A percentile compares a stretch with the other conserved stretches of the same genome.
phyloP scores from a whole-genome alignment of 345 rosid genomes.

The Anacardium occidentale region DNA sequence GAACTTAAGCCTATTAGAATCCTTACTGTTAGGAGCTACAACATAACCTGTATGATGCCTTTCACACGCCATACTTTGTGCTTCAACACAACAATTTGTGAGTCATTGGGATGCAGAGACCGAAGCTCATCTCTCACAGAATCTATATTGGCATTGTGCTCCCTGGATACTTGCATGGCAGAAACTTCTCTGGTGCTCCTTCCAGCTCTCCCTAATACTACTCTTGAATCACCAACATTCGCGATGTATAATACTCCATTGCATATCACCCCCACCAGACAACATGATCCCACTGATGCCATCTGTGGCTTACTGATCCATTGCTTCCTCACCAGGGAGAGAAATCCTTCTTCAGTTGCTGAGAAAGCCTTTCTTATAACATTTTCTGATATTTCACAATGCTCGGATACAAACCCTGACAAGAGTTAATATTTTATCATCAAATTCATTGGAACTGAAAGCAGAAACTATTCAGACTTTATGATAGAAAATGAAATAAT shows the following conservation, averaged over 20 bases:
- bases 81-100: conserved; percentile 54
- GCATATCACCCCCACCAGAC: conserved; percentile 65
- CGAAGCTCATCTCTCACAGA: conserved; percentile 65
- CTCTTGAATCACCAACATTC: conserved; percentile 79
- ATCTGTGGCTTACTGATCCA: conserved; percentile 65
- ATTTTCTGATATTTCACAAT: conserved; percentile 41
- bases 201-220: conserved; percentile 56
- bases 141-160: conserved; percentile 66
- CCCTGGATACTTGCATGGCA: conserved; percentile 64
- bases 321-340: conserved; percentile 53
- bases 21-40: background rate
- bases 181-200: conserved; percentile 38
- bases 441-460: background rate
- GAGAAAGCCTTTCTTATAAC: conserved; percentile 56
- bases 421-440: background rate
- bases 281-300: conserved; percentile 85
- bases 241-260: conserved; percentile 61
- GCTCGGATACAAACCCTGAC: conserved; percentile 52
- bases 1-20: background rate
- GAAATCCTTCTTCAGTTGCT: conserved; percentile 63
- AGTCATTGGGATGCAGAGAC: conserved; percentile 63
- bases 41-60: conserved; percentile 74
- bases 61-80: conserved; percentile 82
- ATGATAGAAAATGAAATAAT: background rate
- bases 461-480: background rate